Percentiles rank a stretch among this genome's conserved stretches.
These are phyloP conservation scores for Acanthamoeba divionensis DNA, from an alignment of 208 protist species.

Conservation along the genomic window DNA sequence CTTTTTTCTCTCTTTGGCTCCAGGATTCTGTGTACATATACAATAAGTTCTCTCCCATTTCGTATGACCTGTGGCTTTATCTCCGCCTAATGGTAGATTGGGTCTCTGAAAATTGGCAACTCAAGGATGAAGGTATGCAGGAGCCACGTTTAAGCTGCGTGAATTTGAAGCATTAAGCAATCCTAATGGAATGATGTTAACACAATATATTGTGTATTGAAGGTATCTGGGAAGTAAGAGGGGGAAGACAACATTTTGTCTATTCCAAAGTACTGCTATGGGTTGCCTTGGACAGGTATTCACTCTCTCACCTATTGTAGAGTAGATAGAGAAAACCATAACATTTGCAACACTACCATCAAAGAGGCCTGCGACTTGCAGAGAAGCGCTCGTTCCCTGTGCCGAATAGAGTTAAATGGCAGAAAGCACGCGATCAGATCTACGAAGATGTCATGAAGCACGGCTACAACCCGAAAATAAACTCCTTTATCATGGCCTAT, in stretches of 20 bases:
- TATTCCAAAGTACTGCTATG: slow-evolving; percentile 77
- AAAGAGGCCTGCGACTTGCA: slow-evolving; percentile 55
- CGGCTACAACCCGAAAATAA: slow-evolving; percentile 58
- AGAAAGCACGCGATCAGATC: slow-evolving; percentile 52
- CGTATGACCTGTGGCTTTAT: slow-evolving; percentile 72
- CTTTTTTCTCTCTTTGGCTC: neutral
- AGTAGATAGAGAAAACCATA: too few relatives aligned
- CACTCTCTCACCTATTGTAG: neutral
- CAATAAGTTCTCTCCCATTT: slow-evolving; percentile 60
- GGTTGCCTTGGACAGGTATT: slow-evolving; percentile 59
- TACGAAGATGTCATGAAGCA: slow-evolving; percentile 72
- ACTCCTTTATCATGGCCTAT: slow-evolving; percentile 66
- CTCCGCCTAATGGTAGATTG: slow-evolving; percentile 66
- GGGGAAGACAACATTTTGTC: slow-evolving; percentile 67
- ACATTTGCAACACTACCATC: neutral
- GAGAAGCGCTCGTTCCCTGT: slow-evolving; percentile 63
- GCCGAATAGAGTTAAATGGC: slow-evolving; percentile 62
- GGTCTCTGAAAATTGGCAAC: slow-evolving; percentile 64
- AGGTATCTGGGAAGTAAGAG: slow-evolving; percentile 75
- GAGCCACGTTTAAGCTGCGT: too few relatives aligned
- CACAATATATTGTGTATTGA: neutral
- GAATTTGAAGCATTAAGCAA: too few relatives aligned
- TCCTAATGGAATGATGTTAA: neutral
- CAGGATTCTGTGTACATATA: slow-evolving; percentile 27
- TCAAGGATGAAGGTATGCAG: slow-evolving; percentile 64